Evolutionary conservation across 441 rosid species (phyloP).

Genomic region (Gossypium schwendimanii): DNA sequence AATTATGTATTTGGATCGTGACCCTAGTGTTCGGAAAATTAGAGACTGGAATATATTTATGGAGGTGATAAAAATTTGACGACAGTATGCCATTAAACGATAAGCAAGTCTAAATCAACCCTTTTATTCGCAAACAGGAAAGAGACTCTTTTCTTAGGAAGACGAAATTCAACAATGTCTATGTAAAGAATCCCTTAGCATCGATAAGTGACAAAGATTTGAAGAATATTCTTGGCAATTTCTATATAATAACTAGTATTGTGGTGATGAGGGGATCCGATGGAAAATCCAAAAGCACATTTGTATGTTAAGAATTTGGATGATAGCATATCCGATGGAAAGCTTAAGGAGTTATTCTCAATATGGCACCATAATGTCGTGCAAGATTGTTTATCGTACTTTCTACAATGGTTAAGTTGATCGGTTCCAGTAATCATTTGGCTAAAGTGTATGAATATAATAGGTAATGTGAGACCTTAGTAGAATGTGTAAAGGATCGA

Average conservation of each 20-base stretch:
- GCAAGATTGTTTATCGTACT: background rate
- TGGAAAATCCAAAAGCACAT: background rate
- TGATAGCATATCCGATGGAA: background rate
- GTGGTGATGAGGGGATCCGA: background rate
- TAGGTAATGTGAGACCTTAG: background rate
- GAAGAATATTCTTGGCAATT: background rate
- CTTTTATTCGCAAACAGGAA: background rate
- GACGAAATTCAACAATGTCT: background rate
- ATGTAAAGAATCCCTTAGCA: background rate
- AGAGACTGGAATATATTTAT: background rate
- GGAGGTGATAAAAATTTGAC: background rate
- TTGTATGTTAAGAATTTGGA: background rate
- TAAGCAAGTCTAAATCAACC: background rate
- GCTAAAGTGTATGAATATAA: background rate
- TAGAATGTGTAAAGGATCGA: background rate
- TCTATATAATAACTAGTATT: background rate
- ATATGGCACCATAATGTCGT: background rate
- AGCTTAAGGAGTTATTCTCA: background rate
- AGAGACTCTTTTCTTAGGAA: background rate
- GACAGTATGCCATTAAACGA: background rate
- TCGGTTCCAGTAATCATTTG: background rate
- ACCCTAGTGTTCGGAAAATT: background rate
- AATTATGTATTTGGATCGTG: background rate
- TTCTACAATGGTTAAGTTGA: background rate
- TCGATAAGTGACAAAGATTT: background rate